These are phyloP conservation scores for Articulospora tetracladia DNA, from an alignment of 495 filamentous ascomycete species.

Conservation along the genomic window DNA sequence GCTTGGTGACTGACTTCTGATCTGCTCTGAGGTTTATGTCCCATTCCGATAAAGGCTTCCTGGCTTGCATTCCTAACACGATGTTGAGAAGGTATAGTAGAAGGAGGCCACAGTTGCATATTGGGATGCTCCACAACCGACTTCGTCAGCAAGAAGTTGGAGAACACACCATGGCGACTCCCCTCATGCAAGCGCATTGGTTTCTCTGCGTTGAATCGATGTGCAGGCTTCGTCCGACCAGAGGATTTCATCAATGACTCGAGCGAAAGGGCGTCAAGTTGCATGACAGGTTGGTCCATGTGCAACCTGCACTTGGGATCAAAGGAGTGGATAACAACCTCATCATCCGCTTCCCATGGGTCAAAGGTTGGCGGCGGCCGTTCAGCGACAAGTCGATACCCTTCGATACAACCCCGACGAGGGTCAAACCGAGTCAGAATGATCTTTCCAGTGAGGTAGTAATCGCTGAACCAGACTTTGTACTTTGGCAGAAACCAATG, in stretches of 20 bases:
- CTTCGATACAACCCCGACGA: constrained; percentile 70
- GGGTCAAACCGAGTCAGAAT: constrained; percentile 72
- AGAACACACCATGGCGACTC: constrained; percentile 31
- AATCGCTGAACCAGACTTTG: constrained; percentile 85
- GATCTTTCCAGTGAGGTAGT: constrained; percentile 61
- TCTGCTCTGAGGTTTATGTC: constrained; percentile 37
- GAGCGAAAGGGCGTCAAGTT: constrained; percentile 35
- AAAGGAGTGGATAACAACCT: constrained; percentile 74
- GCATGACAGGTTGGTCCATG: constrained; percentile 65
- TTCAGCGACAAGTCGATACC: constrained; percentile 69
- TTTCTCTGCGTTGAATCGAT: constrained; percentile 43
- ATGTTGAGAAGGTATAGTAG: constrained; percentile 56
- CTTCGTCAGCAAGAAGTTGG: constrained; percentile 41
- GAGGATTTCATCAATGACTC: constrained; percentile 8
- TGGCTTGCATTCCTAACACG: constrained; percentile 45
- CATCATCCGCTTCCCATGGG: constrained; percentile 58
- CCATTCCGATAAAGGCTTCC: constrained; percentile 32
- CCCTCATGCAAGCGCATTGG: constrained; percentile 45
- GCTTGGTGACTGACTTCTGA: constrained; percentile 55
- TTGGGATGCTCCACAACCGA: constrained; percentile 38
- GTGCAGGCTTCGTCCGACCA: background rate
- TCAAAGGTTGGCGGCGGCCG: constrained; percentile 46
- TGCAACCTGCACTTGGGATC: constrained; percentile 64
- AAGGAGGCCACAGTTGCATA: constrained; percentile 69
- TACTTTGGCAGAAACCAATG: constrained; percentile 79